phyloP scores from a whole-genome alignment of 2,329 filamentous ascomycete genomes.

The Nemania abortiva region DNA sequence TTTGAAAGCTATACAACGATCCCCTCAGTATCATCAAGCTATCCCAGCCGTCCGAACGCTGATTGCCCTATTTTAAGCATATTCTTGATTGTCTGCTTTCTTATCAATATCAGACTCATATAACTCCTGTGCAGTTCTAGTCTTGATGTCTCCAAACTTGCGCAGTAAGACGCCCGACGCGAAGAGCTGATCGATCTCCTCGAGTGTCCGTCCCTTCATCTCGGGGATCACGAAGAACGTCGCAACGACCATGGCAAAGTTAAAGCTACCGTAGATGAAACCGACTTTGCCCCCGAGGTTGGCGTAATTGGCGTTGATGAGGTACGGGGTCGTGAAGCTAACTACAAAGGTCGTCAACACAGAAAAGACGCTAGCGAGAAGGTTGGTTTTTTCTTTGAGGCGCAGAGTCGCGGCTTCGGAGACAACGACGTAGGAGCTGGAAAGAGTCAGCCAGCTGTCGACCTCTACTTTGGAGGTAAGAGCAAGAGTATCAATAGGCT shows the following conservation, averaged over 20 bases:
- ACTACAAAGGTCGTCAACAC: slow-evolving; percentile 31
- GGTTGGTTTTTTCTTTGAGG: slow-evolving; percentile 32
- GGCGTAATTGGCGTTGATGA: slow-evolving; percentile 28
- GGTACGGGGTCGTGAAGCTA: slow-evolving; percentile 28
- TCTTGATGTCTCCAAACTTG: slow-evolving; percentile 18
- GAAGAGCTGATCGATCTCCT: slow-evolving; percentile 33
- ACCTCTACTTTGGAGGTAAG: slow-evolving; percentile 7
- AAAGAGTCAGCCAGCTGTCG: slow-evolving; percentile 6
- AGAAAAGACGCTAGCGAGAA: slow-evolving; percentile 33
- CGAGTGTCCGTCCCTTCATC: slow-evolving; percentile 29
- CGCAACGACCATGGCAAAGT: slow-evolving; percentile 23
- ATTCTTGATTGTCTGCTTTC: slow-evolving; percentile 16
- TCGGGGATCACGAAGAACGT: slow-evolving; percentile 31
- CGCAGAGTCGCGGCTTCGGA: slow-evolving; percentile 29
- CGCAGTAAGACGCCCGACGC: slow-evolving; percentile 20
- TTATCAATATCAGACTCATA: slow-evolving; percentile 25
- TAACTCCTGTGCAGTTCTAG: slow-evolving; percentile 24
- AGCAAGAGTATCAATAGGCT: slow-evolving; percentile 1
- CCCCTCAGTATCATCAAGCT: slow-evolving; percentile 4
- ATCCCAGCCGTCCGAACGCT: neutral
- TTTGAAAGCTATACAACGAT: neutral
- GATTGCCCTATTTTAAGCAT: neutral
- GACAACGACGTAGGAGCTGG: slow-evolving; percentile 33
- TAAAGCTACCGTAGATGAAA: slow-evolving; percentile 32
- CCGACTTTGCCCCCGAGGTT: slow-evolving; percentile 34